Evolutionary conservation across 2,329 filamentous ascomycete species (phyloP), one percentile per base, ranked within the genome.

Genomic region (Geoglossum cookeanum): DNA sequence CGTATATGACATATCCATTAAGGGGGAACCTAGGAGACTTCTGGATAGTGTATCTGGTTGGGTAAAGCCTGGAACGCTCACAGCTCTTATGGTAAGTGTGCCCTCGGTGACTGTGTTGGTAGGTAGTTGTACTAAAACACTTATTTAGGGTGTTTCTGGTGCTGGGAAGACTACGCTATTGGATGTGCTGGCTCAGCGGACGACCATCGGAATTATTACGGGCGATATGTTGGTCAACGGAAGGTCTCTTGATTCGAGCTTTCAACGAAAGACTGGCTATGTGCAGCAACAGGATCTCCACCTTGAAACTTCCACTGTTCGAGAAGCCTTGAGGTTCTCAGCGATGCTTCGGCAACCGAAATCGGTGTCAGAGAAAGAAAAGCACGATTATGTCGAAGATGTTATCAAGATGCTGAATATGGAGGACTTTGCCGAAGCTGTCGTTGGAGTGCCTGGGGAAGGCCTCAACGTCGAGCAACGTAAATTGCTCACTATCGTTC

Each of bases 221-320:
- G 81, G 81, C 4, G 77, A 82, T 56, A 83, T 84, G 77, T 68
- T 84, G 11, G 80, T 85, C 9, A 79, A 83, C 60, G 81, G 80
- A 3, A 75, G 70, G 58, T 72, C 74, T 0, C 71, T 77, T 0
- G 77, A 79, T 60, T 68, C 69, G 4, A 77, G 74, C 53, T 84
- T 84, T 61, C 80, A 83, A 59, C 72, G 81, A 5, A 80, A 81
- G 64, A 83, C 79, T 0, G 81, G 81, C 0, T 84, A 84, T 62
- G 80, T 82, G 0, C 80, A 84, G 61, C 81, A 84, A 58, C 79
- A 84, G 66, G 80, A 86, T 67, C 67, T 81, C 0, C 78, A 80
- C 59, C 67, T 79, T 5, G 68, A 73, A 45, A 80, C 76, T 0
- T 68, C 77, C 2, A 80, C 78, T 0, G 76, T 80, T 5, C 72